Evolutionary conservation across 257 asterid species (phyloP).

Genomic region (Solanum sejunctum): DNA sequence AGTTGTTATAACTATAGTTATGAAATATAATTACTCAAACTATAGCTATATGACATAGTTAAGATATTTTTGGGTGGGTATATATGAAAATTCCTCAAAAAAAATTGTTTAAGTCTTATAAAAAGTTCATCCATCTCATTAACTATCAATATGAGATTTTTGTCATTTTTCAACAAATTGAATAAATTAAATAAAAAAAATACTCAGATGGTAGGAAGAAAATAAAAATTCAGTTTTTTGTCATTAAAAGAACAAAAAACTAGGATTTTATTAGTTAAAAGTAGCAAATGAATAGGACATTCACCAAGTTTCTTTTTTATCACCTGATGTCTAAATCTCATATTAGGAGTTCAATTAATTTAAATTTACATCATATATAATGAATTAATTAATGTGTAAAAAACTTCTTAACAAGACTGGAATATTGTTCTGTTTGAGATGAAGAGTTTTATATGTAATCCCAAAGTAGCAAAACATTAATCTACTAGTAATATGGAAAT

Average conservation of each 20-base stretch:
- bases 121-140: too few relatives aligned
- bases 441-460: background rate
- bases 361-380: too few relatives aligned
- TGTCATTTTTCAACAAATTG: background rate
- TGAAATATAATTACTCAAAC: too few relatives aligned
- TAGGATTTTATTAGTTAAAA: background rate
- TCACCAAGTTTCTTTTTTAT: background rate
- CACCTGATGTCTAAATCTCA: rapidly evolving
- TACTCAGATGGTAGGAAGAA: background rate
- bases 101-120: too few relatives aligned
- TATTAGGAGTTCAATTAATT: too few relatives aligned
- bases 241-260: background rate
- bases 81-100: too few relatives aligned
- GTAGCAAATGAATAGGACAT: background rate
- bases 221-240: background rate
- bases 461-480: background rate
- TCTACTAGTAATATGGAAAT: background rate
- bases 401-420: background rate
- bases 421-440: background rate
- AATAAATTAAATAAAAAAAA: background rate
- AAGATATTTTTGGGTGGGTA: too few relatives aligned
- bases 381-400: background rate
- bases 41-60: too few relatives aligned
- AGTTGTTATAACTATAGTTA: too few relatives aligned
- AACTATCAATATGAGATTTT: too few relatives aligned